Conservation (phyloP, 345 rosid species). For the Crucihimalaya himalaica region DNA sequence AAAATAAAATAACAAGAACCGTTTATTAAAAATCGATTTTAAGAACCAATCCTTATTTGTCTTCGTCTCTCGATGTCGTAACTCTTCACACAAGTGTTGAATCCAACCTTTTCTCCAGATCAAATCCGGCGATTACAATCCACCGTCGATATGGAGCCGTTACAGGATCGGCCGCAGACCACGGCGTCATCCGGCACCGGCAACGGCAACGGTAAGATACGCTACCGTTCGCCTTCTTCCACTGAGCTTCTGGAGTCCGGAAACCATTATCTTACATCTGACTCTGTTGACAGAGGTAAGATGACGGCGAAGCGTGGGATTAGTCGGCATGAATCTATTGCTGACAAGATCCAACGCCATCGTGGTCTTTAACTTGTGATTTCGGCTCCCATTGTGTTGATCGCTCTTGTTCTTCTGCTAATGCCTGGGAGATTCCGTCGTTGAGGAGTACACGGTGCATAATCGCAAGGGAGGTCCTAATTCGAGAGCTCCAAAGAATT, state of each 20-base stretch:
- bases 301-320: constrained; percentile 57
- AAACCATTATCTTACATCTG: constrained; percentile 39
- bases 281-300: constrained; percentile 49
- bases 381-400: constrained; percentile 64
- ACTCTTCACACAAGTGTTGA: constrained; percentile 4
- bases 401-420: constrained; percentile 58
- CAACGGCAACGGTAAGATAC: constrained; percentile 82
- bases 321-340: constrained; percentile 52
- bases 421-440: constrained; percentile 54
- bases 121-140: neutral
- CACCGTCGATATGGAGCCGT: constrained; percentile 69
- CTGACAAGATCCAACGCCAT: constrained; percentile 79
- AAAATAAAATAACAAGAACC: no score
- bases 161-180: constrained; percentile 68
- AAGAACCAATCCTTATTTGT: no score
- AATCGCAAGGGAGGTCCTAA: constrained; percentile 55
- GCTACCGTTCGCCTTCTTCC: constrained; percentile 80
- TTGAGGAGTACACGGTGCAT: constrained; percentile 47
- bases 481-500: constrained; percentile 48
- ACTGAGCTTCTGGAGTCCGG: constrained; percentile 56
- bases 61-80: no score
- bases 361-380: constrained; percentile 63
- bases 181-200: constrained; percentile 49
- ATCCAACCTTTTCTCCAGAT: constrained; percentile 25
- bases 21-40: no score